Base-by-base conservation (phyloP, 2,329 filamentous ascomycete species). In the Reticulascus tulasneorum region DNA sequence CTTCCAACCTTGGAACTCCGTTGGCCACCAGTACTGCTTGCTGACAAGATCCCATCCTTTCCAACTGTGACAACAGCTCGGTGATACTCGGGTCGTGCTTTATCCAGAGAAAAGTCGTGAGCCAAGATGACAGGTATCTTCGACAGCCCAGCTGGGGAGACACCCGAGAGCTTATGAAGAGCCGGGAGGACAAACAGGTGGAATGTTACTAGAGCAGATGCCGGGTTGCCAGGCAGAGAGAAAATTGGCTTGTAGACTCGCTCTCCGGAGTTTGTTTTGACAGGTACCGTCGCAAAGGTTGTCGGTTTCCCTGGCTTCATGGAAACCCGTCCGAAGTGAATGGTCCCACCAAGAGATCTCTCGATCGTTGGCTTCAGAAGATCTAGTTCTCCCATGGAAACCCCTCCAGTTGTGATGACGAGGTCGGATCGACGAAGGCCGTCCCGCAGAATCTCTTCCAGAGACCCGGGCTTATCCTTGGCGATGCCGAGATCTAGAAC, bases 291-390 rank as follows among this genome's bases (percentile, higher is more conserved):
- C 3, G 93, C 93, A 59, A 98, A 98, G 0, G 93, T 98, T 0
- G 90, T 96, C 3, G 93, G 93, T 62, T 97, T 98, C 5, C 93
- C 93, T 0, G 93, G 93, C 67, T 98, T 98, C 93, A 98, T 97
- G 36, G 84, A 78, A 4, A 98, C 93, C 4, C 93, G 84, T 17
- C 93, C 93, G 51, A 98, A 98, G 61, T 96, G 93, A 47, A 98
- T 95, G 0, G 83, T 93, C 7, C 93, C 93, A 38, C 89, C 88
- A 1, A 98, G 76, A 2, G 81, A 73, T 26, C 91, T 83, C 66
- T 97, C 93, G 51, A 98, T 86, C 1, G 91, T 97, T 0, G 93
- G 91, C 59, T 98, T 98, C 15, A 98, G 77, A 7, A 98, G 81
- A 60, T 98, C 93, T 3, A 96, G 79, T 63, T 98, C 93, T 38